Conservation (phyloP, 2,329 filamentous ascomycete species). For the Aspergillus novoparasiticus region DNA sequence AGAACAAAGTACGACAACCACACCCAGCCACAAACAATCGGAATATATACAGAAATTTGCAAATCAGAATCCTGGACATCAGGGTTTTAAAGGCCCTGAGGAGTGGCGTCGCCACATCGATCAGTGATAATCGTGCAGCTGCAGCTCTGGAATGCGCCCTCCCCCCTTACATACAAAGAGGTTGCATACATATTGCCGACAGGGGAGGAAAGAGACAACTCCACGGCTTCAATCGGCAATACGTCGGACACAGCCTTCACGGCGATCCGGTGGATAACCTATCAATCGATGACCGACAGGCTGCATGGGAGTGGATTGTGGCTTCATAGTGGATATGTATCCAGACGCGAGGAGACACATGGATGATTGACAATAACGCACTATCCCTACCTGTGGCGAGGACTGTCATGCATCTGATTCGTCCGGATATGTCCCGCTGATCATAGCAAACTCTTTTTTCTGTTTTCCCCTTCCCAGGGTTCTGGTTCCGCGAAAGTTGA, state of each 20-base stretch:
- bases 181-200: neutral
- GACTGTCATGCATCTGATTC: neutral
- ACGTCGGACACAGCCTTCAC: neutral
- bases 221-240: constrained; percentile 1
- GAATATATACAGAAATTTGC: neutral
- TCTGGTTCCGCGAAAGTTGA: constrained; percentile 2
- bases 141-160: constrained; percentile 2
- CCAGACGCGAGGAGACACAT: constrained; percentile 2
- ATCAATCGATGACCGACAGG: constrained; percentile 1
- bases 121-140: constrained; percentile 5
- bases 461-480: constrained; percentile 1
- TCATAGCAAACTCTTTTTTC: neutral
- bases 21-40: neutral
- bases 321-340: constrained; percentile 1
- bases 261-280: neutral
- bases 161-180: neutral
- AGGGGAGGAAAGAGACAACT: neutral
- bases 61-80: neutral
- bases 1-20: neutral
- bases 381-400: constrained; percentile 4
- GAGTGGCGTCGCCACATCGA: neutral
- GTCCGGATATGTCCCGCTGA: constrained; percentile 1
- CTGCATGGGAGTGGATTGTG: neutral
- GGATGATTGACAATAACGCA: constrained; percentile 4
- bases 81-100: neutral